Evolutionary conservation across 1,284 basidiomycete species (phyloP), one percentile per base, ranked within the genome.

Genomic region (Fomes fomentarius): DNA sequence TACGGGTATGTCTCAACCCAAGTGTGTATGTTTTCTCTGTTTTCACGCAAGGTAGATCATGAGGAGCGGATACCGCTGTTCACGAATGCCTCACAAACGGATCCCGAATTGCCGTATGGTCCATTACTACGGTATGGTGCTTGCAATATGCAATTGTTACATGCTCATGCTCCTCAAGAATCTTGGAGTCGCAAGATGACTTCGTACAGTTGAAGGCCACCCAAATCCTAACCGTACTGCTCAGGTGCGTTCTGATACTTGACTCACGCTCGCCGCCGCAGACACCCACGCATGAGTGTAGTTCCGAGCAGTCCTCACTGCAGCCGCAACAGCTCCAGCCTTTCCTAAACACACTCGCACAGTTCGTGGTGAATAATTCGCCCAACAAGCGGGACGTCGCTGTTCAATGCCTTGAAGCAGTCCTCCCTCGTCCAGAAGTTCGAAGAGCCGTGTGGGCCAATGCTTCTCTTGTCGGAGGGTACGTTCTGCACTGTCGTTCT

Each of bases 181-280:
- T 87, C 35, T 76, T 98, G 43, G 89, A 94, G 35, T 87, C 91
- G 33, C 87, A 89, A 63, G 96, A 99, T 69, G 94, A 97, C 69
- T 98, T 97, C 64, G 87, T 94, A 25, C 93, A 96, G 65, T 80
- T 98, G 57, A 97, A 96, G 69, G 82, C 91, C 22, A 82, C 92
- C 0, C 91, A 96, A 66, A 91, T 98, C 63, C 77, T 98, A 43
- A 93, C 94, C 1, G 81, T 95, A 19, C 81, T 98, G 24, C 81
- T 98, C 47, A 86, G 89, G 84, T 87, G 53, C 48, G 78, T 63
- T 4, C 4, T n/a, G 17, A n/a, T n/a, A n/a, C n/a, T 24, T 4
- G 17, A 14, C 6, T n/a, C n/a, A 26, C 31, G 17, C 37, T 17
- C 38, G 3, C 30, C 39, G 14, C 12, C 25, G 12, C 31, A 43